Evolutionary conservation across 805 yeast genomes (phyloP).

Genomic region (Candida pini): DNA sequence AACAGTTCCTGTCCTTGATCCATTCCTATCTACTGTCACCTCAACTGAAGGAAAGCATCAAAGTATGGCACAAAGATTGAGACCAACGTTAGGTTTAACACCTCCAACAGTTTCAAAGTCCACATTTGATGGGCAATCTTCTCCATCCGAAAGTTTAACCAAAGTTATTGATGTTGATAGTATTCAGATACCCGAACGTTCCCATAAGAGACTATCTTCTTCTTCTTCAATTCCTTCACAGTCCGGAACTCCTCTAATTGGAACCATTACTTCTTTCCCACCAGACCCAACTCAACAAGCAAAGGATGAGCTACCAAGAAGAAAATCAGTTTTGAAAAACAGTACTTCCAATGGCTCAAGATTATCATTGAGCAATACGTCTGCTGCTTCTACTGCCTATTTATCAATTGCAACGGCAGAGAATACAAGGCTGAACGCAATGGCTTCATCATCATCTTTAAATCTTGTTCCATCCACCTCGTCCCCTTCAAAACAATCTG

Average conservation of each 20-base stretch:
- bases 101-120: slow-evolving; percentile 13
- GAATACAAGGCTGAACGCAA: slow-evolving; percentile 68
- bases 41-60: slow-evolving; percentile 8
- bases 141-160: slow-evolving; percentile 11
- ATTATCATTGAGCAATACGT: slow-evolving; percentile 13
- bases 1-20: too few relatives aligned
- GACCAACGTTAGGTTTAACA: slow-evolving; percentile 31
- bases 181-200: slow-evolving; percentile 28
- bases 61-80: slow-evolving; percentile 43
- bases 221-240: slow-evolving; percentile 5
- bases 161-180: slow-evolving; percentile 3
- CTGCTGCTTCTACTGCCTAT: slow-evolving; percentile 59
- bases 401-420: slow-evolving; percentile 71
- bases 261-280: too few relatives aligned
- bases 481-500: slow-evolving; percentile 5
- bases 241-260: not conserved
- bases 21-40: not conserved
- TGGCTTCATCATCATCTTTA: slow-evolving; percentile 38
- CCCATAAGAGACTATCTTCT: slow-evolving; percentile 23
- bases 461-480: slow-evolving; percentile 13
- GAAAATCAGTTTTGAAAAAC: slow-evolving; percentile 47
- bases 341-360: slow-evolving; percentile 17
- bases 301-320: slow-evolving; percentile 4
- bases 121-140: slow-evolving; percentile 3
- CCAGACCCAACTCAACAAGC: slow-evolving; percentile 1